Percentiles rank a stretch among this genome's conserved stretches.
These are phyloP conservation scores for Plasmodium vivax DNA, from an alignment of 169 alveolate species.

Conservation along the genomic window DNA sequence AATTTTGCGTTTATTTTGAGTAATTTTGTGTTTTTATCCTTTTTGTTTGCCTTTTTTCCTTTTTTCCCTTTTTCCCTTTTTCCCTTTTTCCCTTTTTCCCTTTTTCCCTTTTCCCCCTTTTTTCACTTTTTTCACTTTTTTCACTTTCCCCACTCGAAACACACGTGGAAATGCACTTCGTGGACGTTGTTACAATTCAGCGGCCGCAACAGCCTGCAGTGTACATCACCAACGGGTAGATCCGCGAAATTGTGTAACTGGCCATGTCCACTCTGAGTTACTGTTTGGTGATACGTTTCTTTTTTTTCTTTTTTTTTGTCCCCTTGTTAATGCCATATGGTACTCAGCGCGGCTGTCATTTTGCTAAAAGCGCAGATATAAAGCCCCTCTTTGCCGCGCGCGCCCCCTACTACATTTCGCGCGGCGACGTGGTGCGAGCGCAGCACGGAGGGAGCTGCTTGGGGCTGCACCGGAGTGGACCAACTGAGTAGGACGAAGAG, in stretches of 20 bases:
- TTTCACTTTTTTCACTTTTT: background rate
- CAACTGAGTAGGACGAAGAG: no score
- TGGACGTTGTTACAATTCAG: background rate
- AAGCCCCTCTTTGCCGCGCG: background rate
- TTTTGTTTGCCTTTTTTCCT: no score
- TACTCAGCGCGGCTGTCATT: background rate
- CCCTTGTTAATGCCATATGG: background rate
- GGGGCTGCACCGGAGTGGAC: background rate
- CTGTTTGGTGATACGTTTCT: background rate
- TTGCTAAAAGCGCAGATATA: background rate
- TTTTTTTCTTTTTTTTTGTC: background rate
- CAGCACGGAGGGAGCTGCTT: background rate
- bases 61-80: no score
- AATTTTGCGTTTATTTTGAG: no score
- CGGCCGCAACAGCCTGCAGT: background rate
- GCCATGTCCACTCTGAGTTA: background rate
- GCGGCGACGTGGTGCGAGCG: background rate
- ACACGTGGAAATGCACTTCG: background rate
- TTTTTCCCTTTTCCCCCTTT: background rate
- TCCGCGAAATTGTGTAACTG: background rate
- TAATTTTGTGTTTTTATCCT: no score
- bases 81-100: no score
- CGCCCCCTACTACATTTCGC: no score
- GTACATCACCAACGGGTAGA: background rate
- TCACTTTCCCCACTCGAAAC: background rate